phyloP scores from a whole-genome alignment of 2,329 filamentous ascomycete genomes.

The Clarireedia sp. region DNA sequence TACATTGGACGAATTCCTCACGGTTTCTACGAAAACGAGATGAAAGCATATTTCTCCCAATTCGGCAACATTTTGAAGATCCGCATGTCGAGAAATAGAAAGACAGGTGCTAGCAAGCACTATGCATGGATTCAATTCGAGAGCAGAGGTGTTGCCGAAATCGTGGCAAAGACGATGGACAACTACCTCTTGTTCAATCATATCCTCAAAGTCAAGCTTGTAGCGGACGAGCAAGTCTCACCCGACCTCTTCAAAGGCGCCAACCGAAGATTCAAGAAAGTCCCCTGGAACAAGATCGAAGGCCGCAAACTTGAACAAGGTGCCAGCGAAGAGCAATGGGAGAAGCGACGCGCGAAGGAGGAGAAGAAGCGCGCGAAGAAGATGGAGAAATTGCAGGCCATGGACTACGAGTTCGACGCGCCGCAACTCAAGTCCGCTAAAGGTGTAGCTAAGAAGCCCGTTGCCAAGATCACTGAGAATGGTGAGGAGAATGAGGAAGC shows the following conservation, averaged over 20 bases:
- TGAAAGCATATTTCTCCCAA: conserved; percentile 87
- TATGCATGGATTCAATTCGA: conserved; percentile 90
- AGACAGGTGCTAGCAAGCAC: conserved; percentile 86
- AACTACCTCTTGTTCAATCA: conserved; percentile 95
- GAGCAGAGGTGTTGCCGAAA: conserved; percentile 70
- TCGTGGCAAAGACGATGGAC: conserved; percentile 94
- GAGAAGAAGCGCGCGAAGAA: conserved; percentile 60
- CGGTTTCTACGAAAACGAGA: conserved; percentile 95
- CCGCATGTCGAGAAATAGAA: conserved; percentile 83
- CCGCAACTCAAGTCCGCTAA: conserved; percentile 62
- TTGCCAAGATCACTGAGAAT: conserved; percentile 15
- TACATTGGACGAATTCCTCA: conserved; percentile 89
- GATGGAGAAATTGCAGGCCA: conserved; percentile 64
- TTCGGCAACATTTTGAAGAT: conserved; percentile 76
- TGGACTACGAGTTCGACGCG: conserved; percentile 77
- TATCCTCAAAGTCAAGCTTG: conserved; percentile 77
- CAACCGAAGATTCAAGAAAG: conserved; percentile 79
- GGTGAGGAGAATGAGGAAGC: conserved; percentile 15
- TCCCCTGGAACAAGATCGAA: conserved; percentile 82
- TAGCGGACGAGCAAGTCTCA: conserved; percentile 71
- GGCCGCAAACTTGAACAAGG: conserved; percentile 67
- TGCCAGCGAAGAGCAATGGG: conserved; percentile 69
- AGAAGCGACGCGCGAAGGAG: conserved; percentile 65
- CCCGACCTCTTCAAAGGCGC: conserved; percentile 81
- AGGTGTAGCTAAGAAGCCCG: conserved; percentile 37